A percentile compares a stretch with the other conserved stretches of the same genome.
phyloP scores from a whole-genome alignment of 2,329 filamentous ascomycete genomes.

The Fusarium heterosporum region DNA sequence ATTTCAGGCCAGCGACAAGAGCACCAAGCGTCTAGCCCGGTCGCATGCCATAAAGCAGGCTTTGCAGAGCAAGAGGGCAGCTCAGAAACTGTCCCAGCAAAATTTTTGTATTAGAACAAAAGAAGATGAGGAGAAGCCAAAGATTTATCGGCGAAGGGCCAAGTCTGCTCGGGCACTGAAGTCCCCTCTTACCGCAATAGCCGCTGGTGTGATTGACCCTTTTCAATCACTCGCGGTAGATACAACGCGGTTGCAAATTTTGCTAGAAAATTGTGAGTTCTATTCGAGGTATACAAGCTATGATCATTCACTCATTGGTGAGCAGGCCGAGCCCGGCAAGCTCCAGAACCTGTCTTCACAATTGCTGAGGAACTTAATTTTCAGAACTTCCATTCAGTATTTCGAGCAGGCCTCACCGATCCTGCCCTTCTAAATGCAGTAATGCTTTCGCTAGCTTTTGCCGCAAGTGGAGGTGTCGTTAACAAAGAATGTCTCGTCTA shows the following conservation, averaged over 20 bases:
- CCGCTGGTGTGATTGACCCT: slow-evolving; percentile 1
- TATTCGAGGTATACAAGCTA: accelerated
- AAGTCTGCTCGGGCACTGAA: accelerated
- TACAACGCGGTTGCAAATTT: slow-evolving; percentile 12
- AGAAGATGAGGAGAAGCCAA: not conserved
- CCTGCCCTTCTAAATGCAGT: slow-evolving; percentile 54
- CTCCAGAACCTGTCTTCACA: slow-evolving; percentile 54
- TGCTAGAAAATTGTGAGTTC: slow-evolving; percentile 26
- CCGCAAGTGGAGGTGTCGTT: slow-evolving; percentile 41
- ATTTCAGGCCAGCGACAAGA: not conserved
- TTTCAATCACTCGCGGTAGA: slow-evolving; percentile 31
- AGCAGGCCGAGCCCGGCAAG: slow-evolving; percentile 42
- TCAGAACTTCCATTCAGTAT: slow-evolving; percentile 53
- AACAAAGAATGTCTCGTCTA: slow-evolving; percentile 53
- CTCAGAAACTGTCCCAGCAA: slow-evolving; percentile 1
- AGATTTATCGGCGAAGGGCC: accelerated
- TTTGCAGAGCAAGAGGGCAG: slow-evolving; percentile 26
- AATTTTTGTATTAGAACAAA: slow-evolving; percentile 19
- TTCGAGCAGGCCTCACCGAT: slow-evolving; percentile 51
- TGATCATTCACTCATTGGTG: accelerated
- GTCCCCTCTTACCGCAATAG: not conserved
- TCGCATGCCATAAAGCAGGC: slow-evolving; percentile 40
- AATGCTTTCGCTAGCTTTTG: slow-evolving; percentile 55
- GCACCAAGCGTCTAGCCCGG: slow-evolving; percentile 21
- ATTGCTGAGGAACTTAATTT: slow-evolving; percentile 52